These are phyloP conservation scores for Xylaria sp. DNA, from an alignment of 2,329 filamentous ascomycete species.

Conservation along the genomic window DNA sequence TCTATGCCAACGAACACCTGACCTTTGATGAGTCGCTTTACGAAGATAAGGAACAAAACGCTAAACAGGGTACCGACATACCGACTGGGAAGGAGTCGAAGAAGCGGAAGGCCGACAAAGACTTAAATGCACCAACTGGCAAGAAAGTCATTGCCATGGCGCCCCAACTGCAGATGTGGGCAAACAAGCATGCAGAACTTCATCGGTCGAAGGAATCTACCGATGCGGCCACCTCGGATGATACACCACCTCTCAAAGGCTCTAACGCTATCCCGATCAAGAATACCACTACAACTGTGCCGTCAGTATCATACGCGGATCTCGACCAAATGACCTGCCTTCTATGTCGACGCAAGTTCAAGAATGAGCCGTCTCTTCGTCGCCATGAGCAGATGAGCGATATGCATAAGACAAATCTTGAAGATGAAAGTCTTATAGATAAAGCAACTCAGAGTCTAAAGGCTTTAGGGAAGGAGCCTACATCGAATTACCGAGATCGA, in stretches of 20 bases:
- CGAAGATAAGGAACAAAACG: conserved; percentile 52
- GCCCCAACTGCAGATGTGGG: conserved; percentile 78
- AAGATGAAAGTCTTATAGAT: conserved; percentile 44
- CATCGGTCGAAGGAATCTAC: conserved; percentile 60
- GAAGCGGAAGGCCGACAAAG: conserved; percentile 61
- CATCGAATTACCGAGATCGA: conserved; percentile 68
- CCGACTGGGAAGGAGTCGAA: conserved; percentile 47
- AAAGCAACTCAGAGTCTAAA: conserved; percentile 48
- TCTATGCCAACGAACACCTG: conserved; percentile 73
- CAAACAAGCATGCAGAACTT: conserved; percentile 74
- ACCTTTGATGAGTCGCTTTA: conserved; percentile 64
- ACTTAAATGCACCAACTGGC: conserved; percentile 48
- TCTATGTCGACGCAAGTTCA: conserved; percentile 56
- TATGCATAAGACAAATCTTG: conserved; percentile 53
- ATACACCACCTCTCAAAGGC: conserved; percentile 43
- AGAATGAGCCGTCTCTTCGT: conserved; percentile 52
- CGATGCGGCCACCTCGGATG: conserved; percentile 49
- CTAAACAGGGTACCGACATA: conserved; percentile 49
- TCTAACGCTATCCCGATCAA: conserved; percentile 40
- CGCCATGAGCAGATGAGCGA: conserved; percentile 58
- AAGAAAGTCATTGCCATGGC: conserved; percentile 65
- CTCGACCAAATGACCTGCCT: conserved; percentile 57
- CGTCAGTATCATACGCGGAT: conserved; percentile 69
- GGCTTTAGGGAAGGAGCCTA: conserved; percentile 49
- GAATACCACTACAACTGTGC: conserved; percentile 39